Base-by-base conservation (phyloP, 1,139 yeast species). In the Ashbya aceris region DNA sequence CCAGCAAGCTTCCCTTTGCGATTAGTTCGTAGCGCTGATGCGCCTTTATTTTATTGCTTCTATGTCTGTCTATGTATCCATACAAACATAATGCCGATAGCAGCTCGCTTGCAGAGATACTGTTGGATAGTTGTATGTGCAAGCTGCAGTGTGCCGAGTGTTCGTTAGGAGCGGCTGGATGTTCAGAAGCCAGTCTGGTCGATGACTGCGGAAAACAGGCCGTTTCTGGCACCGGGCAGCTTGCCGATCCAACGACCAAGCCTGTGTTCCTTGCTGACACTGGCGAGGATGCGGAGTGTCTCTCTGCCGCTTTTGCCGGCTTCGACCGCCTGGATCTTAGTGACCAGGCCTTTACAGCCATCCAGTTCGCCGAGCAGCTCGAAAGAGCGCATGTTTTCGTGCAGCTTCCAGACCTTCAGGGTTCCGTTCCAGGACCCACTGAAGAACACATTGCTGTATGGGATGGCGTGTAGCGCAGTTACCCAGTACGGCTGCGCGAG, bases 351-450 rank as follows among this genome's bases (percentile, higher is more conserved):
- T 44, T 71, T 73, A 41, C 81, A 78, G 30, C 73, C 68, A n/a
- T 69, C 61, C 31, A 85, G 58, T 35, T 70, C 69, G 10, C 81
- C 83, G 17, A 83, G 52, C 14, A 68, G 59, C 36, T 64, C 68
- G 56, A 86, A 83, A 30, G 69, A 66, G 51, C 94, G 72, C 55
- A 80, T 61, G 43, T 76, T 80, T 40, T 74, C 79, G 42, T 74
- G 76, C 30, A 91, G 61, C 55, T 76, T 77, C 97, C 97, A 91
- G 38, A 86, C 70, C 48, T 74, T 77, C 44, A 85, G 62, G 6
- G 68, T 62, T 3, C 97, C 97, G 57, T 77, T 75, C 79, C 85
- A 83, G 2, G 97, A 87, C 0, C 98, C 98, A 20, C 87, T 77
- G 41, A 91, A 66, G 56, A 91, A 85, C 7, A 86, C 63, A 58